Conservation (phyloP, 345 rosid genomes). For the Rhodomyrtus tomentosa region DNA sequence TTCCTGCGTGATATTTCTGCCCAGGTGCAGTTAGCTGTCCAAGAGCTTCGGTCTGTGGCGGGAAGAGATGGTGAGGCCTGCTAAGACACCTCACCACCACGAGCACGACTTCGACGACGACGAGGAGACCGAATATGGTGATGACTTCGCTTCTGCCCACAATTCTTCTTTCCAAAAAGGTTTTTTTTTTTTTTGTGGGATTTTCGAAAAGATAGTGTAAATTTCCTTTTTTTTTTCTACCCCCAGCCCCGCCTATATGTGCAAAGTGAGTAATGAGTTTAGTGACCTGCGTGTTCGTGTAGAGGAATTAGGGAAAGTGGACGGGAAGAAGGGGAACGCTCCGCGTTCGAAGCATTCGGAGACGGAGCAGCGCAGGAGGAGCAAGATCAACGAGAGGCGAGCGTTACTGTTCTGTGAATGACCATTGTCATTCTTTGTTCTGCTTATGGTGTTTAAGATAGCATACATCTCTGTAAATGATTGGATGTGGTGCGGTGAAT, state of each 20-base stretch:
- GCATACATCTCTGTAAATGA: not conserved
- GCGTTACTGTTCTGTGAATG: not conserved
- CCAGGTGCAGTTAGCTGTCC: not conserved
- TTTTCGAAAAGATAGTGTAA: not conserved
- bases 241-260: not conserved
- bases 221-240: not conserved
- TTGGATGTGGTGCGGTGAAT: not conserved
- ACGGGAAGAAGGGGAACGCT: slow-evolving; percentile 26
- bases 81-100: slow-evolving; percentile 19
- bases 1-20: not conserved
- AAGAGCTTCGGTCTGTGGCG: not conserved
- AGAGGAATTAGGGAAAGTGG: slow-evolving; percentile 17
- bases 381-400: slow-evolving; percentile 81
- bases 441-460: not conserved
- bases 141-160: slow-evolving; percentile 15
- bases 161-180: slow-evolving; percentile 31
- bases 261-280: not conserved
- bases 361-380: slow-evolving; percentile 80
- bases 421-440: not conserved
- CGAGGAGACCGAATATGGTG: slow-evolving; percentile 35
- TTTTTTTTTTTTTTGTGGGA: not conserved
- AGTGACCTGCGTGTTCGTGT: not conserved
- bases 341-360: slow-evolving; percentile 72
- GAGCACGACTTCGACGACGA: slow-evolving; percentile 35
- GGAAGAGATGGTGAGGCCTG: slow-evolving; percentile 33